Evolutionary conservation across 179 eudicot species (phyloP), one percentile per base, ranked within the genome.

Genomic region (Vitellaria paradoxa): DNA sequence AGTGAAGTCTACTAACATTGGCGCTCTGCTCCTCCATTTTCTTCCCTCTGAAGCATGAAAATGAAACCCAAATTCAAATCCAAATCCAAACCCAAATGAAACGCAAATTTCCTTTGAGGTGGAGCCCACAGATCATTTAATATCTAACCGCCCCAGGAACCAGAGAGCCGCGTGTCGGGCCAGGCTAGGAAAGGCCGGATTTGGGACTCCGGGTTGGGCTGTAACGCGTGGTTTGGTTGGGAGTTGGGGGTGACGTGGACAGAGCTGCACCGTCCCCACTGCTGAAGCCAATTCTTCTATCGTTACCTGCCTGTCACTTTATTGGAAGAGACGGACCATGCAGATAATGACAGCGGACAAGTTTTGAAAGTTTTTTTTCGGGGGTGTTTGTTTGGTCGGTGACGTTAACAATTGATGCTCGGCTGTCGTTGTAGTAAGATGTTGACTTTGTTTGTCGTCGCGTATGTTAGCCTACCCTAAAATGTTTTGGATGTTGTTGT

Each of bases 41-140:
- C 42, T 73, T 57, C 68, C 24, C 40, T 18, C 47, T 72, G 50
- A 74, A 76, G 37, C 3, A 6, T 20, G 17, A 15, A 68, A 68
- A 80, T 80, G 81, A 75, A 81, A 77, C 13, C 65, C 56, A 73
- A 76, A 83, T 82, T 65, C 70, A 82, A 76, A 88, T 83, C 80
- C 75, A 88, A 80, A 84, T 86, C 76, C 23, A 47, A 84, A 80
- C 49, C 78, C 67, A 68, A 68, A 83, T 78, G 68, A 68, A 69
- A 70, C 24, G 46, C n/a, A 77, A 75, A 74, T 68, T 77, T 26
- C 12, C 17, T 56, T 5, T 26, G 5, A 46, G 4, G 40, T 60
- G 68, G 66, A n/a, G 17, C 73, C 74, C 74, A 21, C 74, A 3
- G 17, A 17, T 3, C 50, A 12, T 77, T 70, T 9, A 70, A 47